A percentile compares a stretch with the other conserved stretches of the same genome.
phyloP scores from a whole-genome alignment of 352 stramenopile species.

The Phytophthora gonapodyides region DNA sequence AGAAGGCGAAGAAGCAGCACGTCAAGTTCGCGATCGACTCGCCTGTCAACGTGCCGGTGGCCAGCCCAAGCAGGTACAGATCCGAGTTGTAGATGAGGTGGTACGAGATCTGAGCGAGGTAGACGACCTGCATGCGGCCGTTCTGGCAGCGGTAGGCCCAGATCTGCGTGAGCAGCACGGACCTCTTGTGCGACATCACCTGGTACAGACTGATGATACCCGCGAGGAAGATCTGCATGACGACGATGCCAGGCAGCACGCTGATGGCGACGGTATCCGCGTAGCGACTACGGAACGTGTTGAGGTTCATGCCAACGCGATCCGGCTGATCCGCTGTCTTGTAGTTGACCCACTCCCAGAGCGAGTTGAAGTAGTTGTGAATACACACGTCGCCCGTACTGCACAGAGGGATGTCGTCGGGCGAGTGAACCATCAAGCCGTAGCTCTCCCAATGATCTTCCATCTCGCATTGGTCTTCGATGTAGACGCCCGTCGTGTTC shows the following conservation, averaged over 20 bases:
- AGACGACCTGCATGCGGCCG: slow-evolving; percentile 35
- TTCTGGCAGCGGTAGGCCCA: slow-evolving; percentile 37
- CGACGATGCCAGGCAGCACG: slow-evolving; percentile 27
- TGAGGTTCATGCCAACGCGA: slow-evolving; percentile 22
- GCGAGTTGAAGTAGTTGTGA: slow-evolving; percentile 40
- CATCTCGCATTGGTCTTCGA: slow-evolving; percentile 22
- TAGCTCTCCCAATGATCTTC: slow-evolving; percentile 22
- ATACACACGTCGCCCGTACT: slow-evolving; percentile 32
- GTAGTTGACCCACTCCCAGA: slow-evolving; percentile 30
- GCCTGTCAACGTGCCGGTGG: slow-evolving; percentile 32
- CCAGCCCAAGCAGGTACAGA: slow-evolving; percentile 32
- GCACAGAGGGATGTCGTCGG: slow-evolving; percentile 34
- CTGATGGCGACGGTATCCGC: slow-evolving; percentile 24
- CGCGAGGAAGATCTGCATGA: slow-evolving; percentile 32
- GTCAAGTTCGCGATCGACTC: slow-evolving; percentile 27
- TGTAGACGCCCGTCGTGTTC: slow-evolving; percentile 25
- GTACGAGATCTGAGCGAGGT: slow-evolving; percentile 37
- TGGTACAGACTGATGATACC: slow-evolving; percentile 29
- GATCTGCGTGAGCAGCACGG: slow-evolving; percentile 35
- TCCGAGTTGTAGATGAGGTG: slow-evolving; percentile 36
- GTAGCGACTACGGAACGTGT: slow-evolving; percentile 26
- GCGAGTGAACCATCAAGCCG: slow-evolving; percentile 35
- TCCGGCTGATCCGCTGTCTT: slow-evolving; percentile 6
- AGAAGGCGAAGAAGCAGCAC: slow-evolving; percentile 30
- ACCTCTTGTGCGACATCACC: slow-evolving; percentile 32